Percentiles rank a stretch among this genome's conserved stretches.
phyloP scores from a whole-genome alignment of 208 protist genomes.

The Crithidia sp. region DNA sequence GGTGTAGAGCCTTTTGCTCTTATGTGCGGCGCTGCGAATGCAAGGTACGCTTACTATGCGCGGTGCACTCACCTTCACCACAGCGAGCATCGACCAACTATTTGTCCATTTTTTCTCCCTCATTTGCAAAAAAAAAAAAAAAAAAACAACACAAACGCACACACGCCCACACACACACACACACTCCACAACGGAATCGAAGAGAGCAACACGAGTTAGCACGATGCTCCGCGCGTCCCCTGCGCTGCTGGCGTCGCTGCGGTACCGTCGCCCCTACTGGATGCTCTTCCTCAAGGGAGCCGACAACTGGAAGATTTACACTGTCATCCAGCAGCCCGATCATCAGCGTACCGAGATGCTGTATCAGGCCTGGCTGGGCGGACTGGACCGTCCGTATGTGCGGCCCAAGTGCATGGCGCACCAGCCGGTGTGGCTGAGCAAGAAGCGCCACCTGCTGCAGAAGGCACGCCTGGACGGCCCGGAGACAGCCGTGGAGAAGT shows the following conservation, averaged over 20 bases:
- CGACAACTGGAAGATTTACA: constrained; percentile 94
- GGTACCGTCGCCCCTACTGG: constrained; percentile 61
- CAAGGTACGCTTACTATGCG: too few relatives aligned
- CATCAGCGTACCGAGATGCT: constrained; percentile 93
- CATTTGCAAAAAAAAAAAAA: too few relatives aligned
- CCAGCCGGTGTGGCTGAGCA: constrained; percentile 89
- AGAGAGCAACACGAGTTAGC: too few relatives aligned
- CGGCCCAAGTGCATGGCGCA: constrained; percentile 92
- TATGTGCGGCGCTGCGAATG: too few relatives aligned
- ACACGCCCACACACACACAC: too few relatives aligned
- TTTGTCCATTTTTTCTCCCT: too few relatives aligned
- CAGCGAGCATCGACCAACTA: too few relatives aligned
- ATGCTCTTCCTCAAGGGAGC: constrained; percentile 91
- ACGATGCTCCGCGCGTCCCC: constrained; percentile 42
- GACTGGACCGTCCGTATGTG: constrained; percentile 89
- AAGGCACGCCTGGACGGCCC: constrained; percentile 84
- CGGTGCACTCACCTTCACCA: too few relatives aligned
- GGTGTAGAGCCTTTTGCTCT: too few relatives aligned
- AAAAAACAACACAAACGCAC: too few relatives aligned
- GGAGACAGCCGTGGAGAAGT: constrained; percentile 88
- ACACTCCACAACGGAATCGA: too few relatives aligned
- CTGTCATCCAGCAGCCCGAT: constrained; percentile 90
- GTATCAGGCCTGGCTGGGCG: constrained; percentile 92
- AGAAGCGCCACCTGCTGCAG: constrained; percentile 86
- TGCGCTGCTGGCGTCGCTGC: constrained; percentile 50